Conservation (phyloP, 345 rosid genomes). For the Bruguiera gymnorhiza region DNA sequence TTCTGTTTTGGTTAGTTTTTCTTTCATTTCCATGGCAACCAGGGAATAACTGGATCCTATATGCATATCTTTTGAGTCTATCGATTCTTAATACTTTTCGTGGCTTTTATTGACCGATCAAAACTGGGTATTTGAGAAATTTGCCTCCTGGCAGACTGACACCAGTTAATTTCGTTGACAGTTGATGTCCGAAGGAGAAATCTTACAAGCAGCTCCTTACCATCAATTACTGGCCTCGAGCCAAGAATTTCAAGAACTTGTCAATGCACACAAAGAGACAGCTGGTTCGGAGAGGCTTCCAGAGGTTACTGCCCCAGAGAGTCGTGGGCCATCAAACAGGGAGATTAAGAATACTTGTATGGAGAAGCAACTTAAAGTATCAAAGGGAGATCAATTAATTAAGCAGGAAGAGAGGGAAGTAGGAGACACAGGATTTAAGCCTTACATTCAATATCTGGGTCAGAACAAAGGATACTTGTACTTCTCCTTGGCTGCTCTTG, state of each 20-base stretch:
- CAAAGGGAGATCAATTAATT: slow-evolving; percentile 68
- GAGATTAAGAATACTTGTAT: slow-evolving; percentile 58
- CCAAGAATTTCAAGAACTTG: slow-evolving; percentile 76
- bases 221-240: slow-evolving; percentile 58
- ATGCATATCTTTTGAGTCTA: neutral
- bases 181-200: slow-evolving; percentile 92
- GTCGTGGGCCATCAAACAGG: slow-evolving; percentile 25
- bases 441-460: slow-evolving; percentile 63
- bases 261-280: slow-evolving; percentile 88
- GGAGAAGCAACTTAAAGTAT: slow-evolving; percentile 36
- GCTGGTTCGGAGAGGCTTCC: slow-evolving; percentile 74
- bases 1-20: slow-evolving; percentile 65
- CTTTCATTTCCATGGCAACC: neutral
- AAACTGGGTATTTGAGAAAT: too few relatives aligned
- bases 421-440: slow-evolving; percentile 76
- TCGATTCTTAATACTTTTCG: too few relatives aligned
- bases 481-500: slow-evolving; percentile 44
- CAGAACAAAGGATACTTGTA: slow-evolving; percentile 74
- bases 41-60: neutral
- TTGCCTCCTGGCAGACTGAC: neutral
- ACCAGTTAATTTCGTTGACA: slow-evolving; percentile 25
- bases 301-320: slow-evolving; percentile 36
- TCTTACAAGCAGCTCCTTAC: slow-evolving; percentile 66
- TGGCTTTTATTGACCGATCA: too few relatives aligned
- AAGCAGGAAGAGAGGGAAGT: slow-evolving; percentile 77